Evolutionary conservation across 179 eudicot genomes (phyloP), one percentile per base, ranked within the genome.

Genomic region (Beta macrorhiza): DNA sequence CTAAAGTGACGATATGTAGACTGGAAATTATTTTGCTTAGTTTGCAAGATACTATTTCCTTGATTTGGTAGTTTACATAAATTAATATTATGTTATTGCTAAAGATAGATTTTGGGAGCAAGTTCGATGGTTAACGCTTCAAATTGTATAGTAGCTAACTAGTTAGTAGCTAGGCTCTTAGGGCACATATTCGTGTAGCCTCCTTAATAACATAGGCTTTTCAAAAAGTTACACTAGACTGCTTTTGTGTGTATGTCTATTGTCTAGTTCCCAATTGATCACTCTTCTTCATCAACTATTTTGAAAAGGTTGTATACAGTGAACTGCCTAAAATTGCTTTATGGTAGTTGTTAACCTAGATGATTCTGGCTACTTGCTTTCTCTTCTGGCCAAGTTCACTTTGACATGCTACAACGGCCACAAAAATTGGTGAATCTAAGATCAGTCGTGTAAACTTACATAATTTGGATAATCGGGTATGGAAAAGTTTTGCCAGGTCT

Each of bases 141-240:
- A 62, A 73, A 25, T 74, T 64, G 74, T 65, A 20, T 67, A 49
- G 3, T 37, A 37, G 42, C 65, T 81, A 74, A 29, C 32, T 29
- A 29, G 32, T 1, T 29, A 29, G 32, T 29, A 29, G 32, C 32
- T 29, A 29, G 32, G 44, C 73, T 80, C 47, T 20, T 73, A 62
- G 56, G 78, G 78, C 42, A 75, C 75, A 81, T 75, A 55, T 75
- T 53, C 83, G 67, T 74, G 68, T 25, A 78, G 73, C 72, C 73
- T 78, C 55, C 78, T 32, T 47, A 20, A 51, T 10, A 45, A 19
- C 63, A 11, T 78, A 78, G 81, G 22, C 81, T 57, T 79, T 69
- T 56, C 65, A 16, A 44, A 3, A 44, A 3, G 0, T 29, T 11
- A n/a, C 13, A 7, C 7, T 45, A 10, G 19, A 44, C 49, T 22